Percentiles rank a stretch among this genome's conserved stretches.
These are phyloP conservation scores for Pistacia integerrima DNA, from an alignment of 345 rosid genomes.

Conservation along the genomic window DNA sequence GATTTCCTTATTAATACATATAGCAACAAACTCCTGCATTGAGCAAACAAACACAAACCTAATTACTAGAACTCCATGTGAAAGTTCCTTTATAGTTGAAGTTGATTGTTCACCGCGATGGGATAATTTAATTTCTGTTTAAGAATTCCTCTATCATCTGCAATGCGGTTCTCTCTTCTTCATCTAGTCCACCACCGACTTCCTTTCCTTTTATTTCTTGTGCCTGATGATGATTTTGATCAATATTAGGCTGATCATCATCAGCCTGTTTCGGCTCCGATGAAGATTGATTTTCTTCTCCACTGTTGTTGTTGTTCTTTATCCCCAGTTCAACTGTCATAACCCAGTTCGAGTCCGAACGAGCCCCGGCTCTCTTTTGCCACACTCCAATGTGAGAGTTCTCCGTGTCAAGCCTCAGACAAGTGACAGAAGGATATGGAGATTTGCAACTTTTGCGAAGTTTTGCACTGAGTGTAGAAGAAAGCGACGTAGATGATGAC, in stretches of 20 bases:
- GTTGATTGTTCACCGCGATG: neutral
- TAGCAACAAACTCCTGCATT: slow-evolving; percentile 1
- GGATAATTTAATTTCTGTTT: slow-evolving; percentile 25
- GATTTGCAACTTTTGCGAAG: slow-evolving; percentile 61
- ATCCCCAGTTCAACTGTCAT: slow-evolving; percentile 70
- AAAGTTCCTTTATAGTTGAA: neutral
- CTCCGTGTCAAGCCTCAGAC: slow-evolving; percentile 73
- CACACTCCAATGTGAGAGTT: slow-evolving; percentile 79
- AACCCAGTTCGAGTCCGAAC: slow-evolving; percentile 67
- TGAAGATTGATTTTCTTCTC: neutral
- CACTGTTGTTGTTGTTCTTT: no score
- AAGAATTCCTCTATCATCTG: slow-evolving; percentile 54
- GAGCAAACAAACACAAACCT: slow-evolving; percentile 1
- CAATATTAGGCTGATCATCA: neutral
- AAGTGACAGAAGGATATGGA: slow-evolving; percentile 74
- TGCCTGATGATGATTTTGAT: neutral
- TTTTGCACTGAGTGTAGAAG: slow-evolving; percentile 60
- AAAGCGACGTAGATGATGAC: slow-evolving; percentile 31
- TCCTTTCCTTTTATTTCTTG: neutral
- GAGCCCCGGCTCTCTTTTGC: slow-evolving; percentile 75
- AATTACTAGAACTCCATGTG: neutral
- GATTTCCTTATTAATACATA: neutral
- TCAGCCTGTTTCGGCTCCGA: slow-evolving; percentile 13
- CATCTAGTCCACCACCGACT: slow-evolving; percentile 42
- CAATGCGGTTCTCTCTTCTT: slow-evolving; percentile 53